A percentile compares a stretch with the other conserved stretches of the same genome.
Conservation (phyloP, 2,329 filamentous ascomycete species). For the Pyricularia sp. region DNA sequence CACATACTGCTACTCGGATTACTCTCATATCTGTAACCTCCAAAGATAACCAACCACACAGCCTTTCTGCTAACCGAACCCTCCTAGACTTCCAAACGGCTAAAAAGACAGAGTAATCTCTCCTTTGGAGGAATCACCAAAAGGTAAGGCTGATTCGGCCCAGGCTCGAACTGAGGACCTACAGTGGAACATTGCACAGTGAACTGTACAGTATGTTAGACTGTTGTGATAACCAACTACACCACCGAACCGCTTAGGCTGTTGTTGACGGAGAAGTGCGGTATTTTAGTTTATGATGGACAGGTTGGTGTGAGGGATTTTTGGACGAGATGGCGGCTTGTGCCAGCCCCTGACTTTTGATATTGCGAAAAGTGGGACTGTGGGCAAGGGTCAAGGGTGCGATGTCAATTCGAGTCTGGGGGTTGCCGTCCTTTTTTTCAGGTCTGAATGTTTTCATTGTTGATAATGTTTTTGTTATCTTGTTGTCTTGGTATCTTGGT, state of each 20-base stretch:
- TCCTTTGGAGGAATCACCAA: too few species aligned
- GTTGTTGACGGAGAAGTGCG: not conserved
- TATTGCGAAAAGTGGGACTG: not conserved
- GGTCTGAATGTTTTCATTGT: too few species aligned
- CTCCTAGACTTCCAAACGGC: too few species aligned
- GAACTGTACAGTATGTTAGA: not conserved
- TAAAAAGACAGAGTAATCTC: too few species aligned
- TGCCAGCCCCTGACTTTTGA: not conserved
- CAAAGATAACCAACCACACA: too few species aligned
- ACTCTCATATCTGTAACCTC: too few species aligned
- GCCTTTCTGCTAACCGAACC: too few species aligned
- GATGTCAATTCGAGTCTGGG: not conserved
- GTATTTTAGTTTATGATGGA: not conserved
- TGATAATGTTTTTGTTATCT: too few species aligned
- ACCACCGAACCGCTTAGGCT: not conserved
- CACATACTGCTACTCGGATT: too few species aligned
- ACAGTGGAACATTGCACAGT: not conserved
- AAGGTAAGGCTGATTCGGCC: not conserved
- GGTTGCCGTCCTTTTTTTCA: too few species aligned
- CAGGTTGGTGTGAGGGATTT: not conserved
- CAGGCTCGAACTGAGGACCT: slow-evolving; percentile 1
- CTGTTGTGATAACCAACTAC: slow-evolving; percentile 1
- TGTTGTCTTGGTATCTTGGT: too few species aligned
- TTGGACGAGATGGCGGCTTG: not conserved
- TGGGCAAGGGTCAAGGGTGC: not conserved